These are phyloP conservation scores for Hsuehochloa calcarea DNA, from an alignment of 176 grass and related monocot genomes.

Conservation along the genomic window DNA sequence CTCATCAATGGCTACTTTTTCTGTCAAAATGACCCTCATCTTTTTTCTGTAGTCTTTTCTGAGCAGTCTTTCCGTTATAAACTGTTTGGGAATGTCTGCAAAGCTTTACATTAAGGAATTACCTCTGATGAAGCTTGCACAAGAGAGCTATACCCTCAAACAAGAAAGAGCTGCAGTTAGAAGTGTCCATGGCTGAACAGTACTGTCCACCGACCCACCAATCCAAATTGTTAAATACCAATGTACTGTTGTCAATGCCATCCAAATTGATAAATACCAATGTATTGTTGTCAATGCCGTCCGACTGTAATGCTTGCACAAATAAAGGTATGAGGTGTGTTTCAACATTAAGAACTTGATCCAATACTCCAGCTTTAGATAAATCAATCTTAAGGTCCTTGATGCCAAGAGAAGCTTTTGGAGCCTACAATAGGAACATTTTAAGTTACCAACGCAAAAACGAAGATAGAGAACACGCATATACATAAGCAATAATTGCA, in stretches of 20 bases:
- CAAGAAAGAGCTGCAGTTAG: constrained; percentile 47
- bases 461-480: not conserved
- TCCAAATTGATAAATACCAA: constrained; percentile 40
- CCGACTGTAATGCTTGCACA: constrained; percentile 55
- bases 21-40: not conserved
- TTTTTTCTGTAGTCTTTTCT: not conserved
- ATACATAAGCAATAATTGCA: constrained; percentile 2
- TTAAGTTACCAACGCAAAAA: constrained; percentile 20
- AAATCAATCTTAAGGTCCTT: constrained; percentile 72
- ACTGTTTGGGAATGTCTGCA: not conserved
- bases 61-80: not conserved
- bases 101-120: constrained; percentile 19
- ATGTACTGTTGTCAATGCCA: constrained; percentile 31
- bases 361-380: constrained; percentile 56
- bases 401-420: constrained; percentile 72
- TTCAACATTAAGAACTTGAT: constrained; percentile 57
- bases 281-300: constrained; percentile 41
- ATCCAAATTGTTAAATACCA: constrained; percentile 46
- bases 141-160: constrained; percentile 48
- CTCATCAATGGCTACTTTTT: not conserved
- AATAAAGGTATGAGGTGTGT: constrained; percentile 64
- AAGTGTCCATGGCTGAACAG: constrained; percentile 58
- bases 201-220: constrained; percentile 48
- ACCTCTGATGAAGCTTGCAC: constrained; percentile 56
- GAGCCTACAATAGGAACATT: constrained; percentile 55